Conservation (phyloP, 352 stramenopile genomes). For the Globisporangium viniferum region DNA sequence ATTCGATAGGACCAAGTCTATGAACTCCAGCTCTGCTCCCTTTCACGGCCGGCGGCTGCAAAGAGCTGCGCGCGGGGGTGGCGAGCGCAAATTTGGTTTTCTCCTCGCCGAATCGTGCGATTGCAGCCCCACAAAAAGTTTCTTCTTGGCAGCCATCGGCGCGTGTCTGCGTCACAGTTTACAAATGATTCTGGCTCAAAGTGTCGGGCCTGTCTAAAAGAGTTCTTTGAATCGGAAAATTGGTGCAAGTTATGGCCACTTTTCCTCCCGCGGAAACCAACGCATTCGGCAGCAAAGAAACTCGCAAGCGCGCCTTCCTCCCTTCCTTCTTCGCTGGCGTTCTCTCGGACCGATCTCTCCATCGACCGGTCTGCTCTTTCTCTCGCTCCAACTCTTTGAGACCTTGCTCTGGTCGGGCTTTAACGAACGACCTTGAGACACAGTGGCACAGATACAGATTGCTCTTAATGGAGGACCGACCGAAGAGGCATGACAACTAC, state of each 20-base stretch:
- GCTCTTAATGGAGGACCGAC: no score
- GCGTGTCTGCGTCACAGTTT: background rate
- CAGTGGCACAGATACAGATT: no score
- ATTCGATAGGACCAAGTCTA: background rate
- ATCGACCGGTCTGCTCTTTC: background rate
- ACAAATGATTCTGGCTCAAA: background rate
- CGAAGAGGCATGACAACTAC: background rate
- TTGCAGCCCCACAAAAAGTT: background rate
- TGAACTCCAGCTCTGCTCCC: background rate
- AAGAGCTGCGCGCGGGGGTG: background rate
- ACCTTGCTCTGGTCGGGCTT: no score
- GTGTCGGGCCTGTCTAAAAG: background rate
- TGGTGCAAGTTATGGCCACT: background rate
- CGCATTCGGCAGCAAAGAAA: constrained; percentile 1
- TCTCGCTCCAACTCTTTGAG: background rate
- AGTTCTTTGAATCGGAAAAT: background rate
- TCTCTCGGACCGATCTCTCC: background rate
- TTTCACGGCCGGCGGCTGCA: background rate
- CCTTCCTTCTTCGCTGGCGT: background rate
- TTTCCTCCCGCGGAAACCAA: background rate
- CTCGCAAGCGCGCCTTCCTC: background rate
- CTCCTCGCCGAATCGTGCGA: background rate
- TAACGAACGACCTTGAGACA: no score
- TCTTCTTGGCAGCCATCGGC: background rate
- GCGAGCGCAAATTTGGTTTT: background rate